Percentiles rank a stretch among this genome's conserved stretches.
These are phyloP conservation scores for Harringtonia lauricola DNA, from an alignment of 2,329 filamentous ascomycete species.

Conservation along the genomic window DNA sequence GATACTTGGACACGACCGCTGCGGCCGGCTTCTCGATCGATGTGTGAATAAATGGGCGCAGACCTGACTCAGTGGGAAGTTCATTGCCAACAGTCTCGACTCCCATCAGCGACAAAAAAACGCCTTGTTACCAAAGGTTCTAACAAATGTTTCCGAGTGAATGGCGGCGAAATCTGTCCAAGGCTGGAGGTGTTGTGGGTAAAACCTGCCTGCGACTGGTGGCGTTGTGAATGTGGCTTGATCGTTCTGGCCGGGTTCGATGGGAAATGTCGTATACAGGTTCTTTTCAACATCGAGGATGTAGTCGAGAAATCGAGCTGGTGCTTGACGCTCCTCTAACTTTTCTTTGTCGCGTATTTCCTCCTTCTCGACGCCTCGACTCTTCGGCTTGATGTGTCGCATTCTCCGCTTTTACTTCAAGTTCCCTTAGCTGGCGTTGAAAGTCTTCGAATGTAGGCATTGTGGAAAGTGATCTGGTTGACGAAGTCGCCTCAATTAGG, in stretches of 20 bases:
- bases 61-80: background rate
- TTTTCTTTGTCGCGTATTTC: background rate
- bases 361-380: too few species aligned
- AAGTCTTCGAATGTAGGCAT: too few species aligned
- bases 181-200: background rate
- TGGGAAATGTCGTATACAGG: background rate
- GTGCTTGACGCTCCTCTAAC: background rate
- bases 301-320: background rate
- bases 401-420: too few species aligned
- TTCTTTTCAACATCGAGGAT: background rate
- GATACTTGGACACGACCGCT: background rate
- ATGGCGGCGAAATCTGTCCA: conserved; percentile 1
- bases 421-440: too few species aligned
- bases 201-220: background rate
- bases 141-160: background rate
- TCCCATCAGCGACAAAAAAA: background rate
- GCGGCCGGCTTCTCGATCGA: conserved; percentile 2
- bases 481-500: too few species aligned
- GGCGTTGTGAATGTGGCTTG: background rate
- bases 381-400: too few species aligned
- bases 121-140: background rate
- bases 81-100: background rate
- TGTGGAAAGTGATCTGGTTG: too few species aligned
- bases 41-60: background rate
- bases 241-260: background rate